Evolutionary conservation across 306 rosid species (phyloP).

Genomic region (Adenanthera pavonina): DNA sequence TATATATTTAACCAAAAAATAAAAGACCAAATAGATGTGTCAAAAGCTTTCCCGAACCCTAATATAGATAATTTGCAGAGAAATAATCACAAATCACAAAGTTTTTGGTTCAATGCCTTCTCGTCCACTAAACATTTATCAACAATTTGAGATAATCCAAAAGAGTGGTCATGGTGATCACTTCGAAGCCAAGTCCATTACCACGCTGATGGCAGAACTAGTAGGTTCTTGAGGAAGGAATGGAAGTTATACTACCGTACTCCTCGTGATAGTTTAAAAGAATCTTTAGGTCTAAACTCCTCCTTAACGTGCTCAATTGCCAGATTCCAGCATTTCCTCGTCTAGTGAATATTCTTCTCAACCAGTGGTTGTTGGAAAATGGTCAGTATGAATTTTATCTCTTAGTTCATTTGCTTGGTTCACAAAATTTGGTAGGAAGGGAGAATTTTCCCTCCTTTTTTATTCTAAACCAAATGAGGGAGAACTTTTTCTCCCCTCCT

Average conservation of each 20-base stretch:
- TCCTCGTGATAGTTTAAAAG: conserved; percentile 33
- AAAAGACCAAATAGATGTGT: too few species aligned
- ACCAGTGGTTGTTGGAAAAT: conserved; percentile 52
- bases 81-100: not conserved
- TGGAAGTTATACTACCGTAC: conserved; percentile 38
- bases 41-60: too few species aligned
- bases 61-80: not conserved
- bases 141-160: not conserved
- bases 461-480: too few species aligned
- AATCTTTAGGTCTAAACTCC: conserved; percentile 53
- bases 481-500: too few species aligned
- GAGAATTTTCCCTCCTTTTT: too few species aligned
- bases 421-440: too few species aligned
- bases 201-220: conserved; percentile 48
- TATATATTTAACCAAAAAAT: too few species aligned
- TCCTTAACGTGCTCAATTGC: conserved; percentile 45
- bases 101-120: not conserved
- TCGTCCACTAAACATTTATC: not conserved
- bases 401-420: too few species aligned
- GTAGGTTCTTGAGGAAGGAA: conserved; percentile 30
- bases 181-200: conserved; percentile 42
- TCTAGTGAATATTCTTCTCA: conserved; percentile 36
- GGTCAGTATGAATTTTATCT: not conserved
- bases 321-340: conserved; percentile 34
- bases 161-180: not conserved